Evolutionary conservation across 257 asterid species (phyloP), one percentile per base, ranked within the genome.

Genomic region (Solanum chaucha): DNA sequence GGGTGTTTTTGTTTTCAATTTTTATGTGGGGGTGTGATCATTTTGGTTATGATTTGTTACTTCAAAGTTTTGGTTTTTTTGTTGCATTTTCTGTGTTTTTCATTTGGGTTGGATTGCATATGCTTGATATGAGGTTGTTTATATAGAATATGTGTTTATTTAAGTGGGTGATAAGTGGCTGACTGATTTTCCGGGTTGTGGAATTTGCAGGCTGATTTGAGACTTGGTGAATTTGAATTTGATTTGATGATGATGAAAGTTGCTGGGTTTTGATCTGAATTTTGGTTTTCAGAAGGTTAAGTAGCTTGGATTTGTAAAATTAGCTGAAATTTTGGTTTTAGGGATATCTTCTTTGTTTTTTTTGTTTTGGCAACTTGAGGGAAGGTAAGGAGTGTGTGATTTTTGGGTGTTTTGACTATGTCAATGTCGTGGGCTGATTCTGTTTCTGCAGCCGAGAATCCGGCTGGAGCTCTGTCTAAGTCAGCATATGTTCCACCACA

Each of bases 401-500:
- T 38, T 46, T 74, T 86, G 38, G 64, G 65, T 11, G 46, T n/a
- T 59, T 72, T 75, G 67, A 86, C 26, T 44, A 89, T 91, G 92
- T 82, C 89, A 22, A 87, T 86, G 70, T 91, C 89, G 38, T 77
- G 93, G 90, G 90, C 90, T 80, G 91, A 90, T 90, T 86, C 89
- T 65, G 75, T 65, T 84, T 77, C 88, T 77, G 55, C 59, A 46
- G 86, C 80, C 5, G 92, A 88, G 67, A 86, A 85, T 80, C 83
- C 87, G 9, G 77, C 91, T 48, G 75, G 86, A n/a, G 90, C 59
- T 87, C 65, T 87, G 40, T 80, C 86, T 90, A 86, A 70, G 87
- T 81, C 78, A 35, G 48, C 84, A 38, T 92, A 91, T 85, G 91
- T 92, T 73, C 93, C 93, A 2, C 95, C 93, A 6, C 93, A 92